These are phyloP conservation scores for Leccinum subgranulosum DNA, from an alignment of 768 basidiomycete genomes.

Conservation along the genomic window DNA sequence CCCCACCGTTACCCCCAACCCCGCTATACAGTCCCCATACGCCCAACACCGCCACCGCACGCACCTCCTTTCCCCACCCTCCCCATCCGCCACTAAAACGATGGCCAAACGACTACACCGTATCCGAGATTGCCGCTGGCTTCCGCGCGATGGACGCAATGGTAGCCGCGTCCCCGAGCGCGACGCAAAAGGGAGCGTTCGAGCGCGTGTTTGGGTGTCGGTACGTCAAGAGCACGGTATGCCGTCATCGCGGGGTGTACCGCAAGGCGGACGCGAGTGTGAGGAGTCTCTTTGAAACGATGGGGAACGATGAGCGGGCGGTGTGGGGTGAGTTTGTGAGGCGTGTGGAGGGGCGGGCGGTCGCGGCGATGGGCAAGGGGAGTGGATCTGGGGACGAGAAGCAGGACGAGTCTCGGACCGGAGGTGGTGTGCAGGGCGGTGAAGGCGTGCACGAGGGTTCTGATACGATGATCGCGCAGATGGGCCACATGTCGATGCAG, in stretches of 20 bases:
- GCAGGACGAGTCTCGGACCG: slow-evolving; percentile 14
- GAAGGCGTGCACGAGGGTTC: neutral
- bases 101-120: slow-evolving; percentile 77
- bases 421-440: neutral
- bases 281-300: slow-evolving; percentile 48
- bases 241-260: slow-evolving; percentile 69
- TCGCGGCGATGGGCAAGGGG: slow-evolving; percentile 23
- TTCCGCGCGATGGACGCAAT: slow-evolving; percentile 50
- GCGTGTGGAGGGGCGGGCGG: slow-evolving; percentile 50
- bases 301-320: slow-evolving; percentile 54
- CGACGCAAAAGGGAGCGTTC: slow-evolving; percentile 66
- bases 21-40: slow-evolving; percentile 24
- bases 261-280: slow-evolving; percentile 49
- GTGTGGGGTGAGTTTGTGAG: slow-evolving; percentile 71
- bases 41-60: slow-evolving; percentile 17
- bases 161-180: slow-evolving; percentile 34
- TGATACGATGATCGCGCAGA: slow-evolving; percentile 15
- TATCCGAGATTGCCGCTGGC: slow-evolving; percentile 59
- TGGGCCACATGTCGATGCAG: slow-evolving; percentile 20
- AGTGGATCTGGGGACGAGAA: slow-evolving; percentile 24
- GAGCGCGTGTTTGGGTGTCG: slow-evolving; percentile 68
- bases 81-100: slow-evolving; percentile 65
- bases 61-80: slow-evolving; percentile 44
- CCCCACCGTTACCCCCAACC: slow-evolving; percentile 14
- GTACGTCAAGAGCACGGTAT: slow-evolving; percentile 73